phyloP scores from a whole-genome alignment of 306 rosid genomes.

The Casuarina equisetifolia region DNA sequence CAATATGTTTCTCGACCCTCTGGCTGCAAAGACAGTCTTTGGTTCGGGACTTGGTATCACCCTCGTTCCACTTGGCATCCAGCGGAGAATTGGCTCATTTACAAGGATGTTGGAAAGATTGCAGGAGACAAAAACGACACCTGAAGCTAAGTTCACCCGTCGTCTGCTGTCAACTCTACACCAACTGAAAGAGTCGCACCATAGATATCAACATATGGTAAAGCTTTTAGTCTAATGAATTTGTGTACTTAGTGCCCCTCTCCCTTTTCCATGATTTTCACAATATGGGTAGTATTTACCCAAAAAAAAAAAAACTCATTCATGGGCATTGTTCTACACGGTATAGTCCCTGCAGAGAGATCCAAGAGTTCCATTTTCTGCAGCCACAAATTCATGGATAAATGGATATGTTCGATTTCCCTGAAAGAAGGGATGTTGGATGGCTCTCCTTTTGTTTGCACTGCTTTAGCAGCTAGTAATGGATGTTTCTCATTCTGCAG shows the following conservation, averaged over 20 bases:
- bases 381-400: background rate
- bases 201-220: conserved; percentile 81
- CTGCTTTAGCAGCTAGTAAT: conserved; percentile 4
- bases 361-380: background rate
- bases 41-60: conserved; percentile 60
- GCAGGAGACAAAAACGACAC: conserved; percentile 38
- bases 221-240: conserved; percentile 9
- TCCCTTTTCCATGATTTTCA: background rate
- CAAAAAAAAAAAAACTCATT: background rate
- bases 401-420: background rate
- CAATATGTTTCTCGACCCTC: conserved; percentile 85
- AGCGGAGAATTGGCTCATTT: conserved; percentile 54
- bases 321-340: too few species aligned
- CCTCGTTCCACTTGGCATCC: conserved; percentile 69
- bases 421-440: background rate
- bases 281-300: background rate
- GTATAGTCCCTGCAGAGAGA: background rate
- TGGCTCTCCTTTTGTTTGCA: background rate
- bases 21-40: conserved; percentile 70
- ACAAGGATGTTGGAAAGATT: conserved; percentile 32
- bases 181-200: conserved; percentile 46
- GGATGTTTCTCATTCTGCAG: conserved; percentile 40
- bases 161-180: conserved; percentile 49
- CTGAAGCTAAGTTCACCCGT: conserved; percentile 55
- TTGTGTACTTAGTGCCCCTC: background rate